Evolutionary conservation across 805 yeast species (phyloP), one percentile per base, ranked within the genome.

Genomic region (Metschnikowia cubensis): DNA sequence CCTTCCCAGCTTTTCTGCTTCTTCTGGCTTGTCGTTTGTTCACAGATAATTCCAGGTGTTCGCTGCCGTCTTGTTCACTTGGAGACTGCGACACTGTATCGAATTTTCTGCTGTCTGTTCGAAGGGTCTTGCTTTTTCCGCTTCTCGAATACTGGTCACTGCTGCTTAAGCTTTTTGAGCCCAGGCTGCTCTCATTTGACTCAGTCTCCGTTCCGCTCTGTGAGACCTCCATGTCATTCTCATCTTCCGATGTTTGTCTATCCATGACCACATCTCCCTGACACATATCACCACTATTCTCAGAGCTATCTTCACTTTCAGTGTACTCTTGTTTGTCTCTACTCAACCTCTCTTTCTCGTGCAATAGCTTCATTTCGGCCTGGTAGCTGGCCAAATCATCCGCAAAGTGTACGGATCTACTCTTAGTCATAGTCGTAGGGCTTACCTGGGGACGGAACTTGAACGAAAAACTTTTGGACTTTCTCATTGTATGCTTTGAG

Each of bases 341-440:
- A 2, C 17, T 21, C 7, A n/a, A 22, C 15, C 10, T 25, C 18
- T 43, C 39, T 35, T 22, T 4, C 14, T 41, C 35, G 13, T 41
- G 45, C 17, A 32, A 18, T 11, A 8, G 7, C 35, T 41, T 41
- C 45, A 41, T 41, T 41, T 41, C 35, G 8, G 50, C 55, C 42
- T 50, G 55, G 35, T 49, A 48, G 18, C 51, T 53, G 35, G 50
- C 42, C 36, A 53, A 42, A 21, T 51, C 43, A 13, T 55, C 57
- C 13, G 55, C 59, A 33, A 55, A 55, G 40, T 55, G 59, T 13
- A 55, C 59, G 14, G 59, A 55, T 45, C 55, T 53, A 45, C 59
- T 55, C 35, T 52, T 45, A 10, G 57, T 54, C 13, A 55, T 6
- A 6, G 42, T 3, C 13, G 29, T 29, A 4, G 45, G 45, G 17